Conservation (phyloP, 2,329 filamentous ascomycete species). For the Mollisia scopiformis region DNA sequence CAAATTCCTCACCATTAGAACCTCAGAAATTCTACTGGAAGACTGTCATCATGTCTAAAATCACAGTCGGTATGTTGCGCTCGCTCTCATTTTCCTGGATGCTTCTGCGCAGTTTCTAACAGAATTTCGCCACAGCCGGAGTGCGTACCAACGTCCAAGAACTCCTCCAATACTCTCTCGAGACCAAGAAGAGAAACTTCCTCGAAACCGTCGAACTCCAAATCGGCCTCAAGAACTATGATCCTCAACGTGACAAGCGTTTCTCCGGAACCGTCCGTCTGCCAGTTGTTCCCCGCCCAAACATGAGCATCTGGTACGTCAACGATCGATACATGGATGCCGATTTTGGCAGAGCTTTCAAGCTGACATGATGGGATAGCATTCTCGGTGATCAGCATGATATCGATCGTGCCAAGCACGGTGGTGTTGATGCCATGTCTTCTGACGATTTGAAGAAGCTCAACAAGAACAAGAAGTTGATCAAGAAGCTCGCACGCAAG, state of each 20-base stretch:
- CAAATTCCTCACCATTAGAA: conserved; percentile 76
- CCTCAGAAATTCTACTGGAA: conserved; percentile 72
- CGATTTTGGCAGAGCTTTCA: conserved; percentile 10
- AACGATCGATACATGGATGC: conserved; percentile 10
- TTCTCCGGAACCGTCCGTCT: conserved; percentile 99
- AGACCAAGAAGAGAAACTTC: conserved; percentile 99
- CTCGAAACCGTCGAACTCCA: conserved; percentile 90
- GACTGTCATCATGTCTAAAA: conserved; percentile 88
- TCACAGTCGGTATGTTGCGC: conserved; percentile 67
- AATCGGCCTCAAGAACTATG: conserved; percentile 98
- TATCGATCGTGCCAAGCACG: conserved; percentile 99
- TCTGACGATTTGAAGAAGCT: conserved; percentile 99
- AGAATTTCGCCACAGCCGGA: conserved; percentile 69
- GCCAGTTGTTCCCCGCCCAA: conserved; percentile 85
- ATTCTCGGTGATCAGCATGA: conserved; percentile 95
- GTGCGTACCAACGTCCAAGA: conserved; percentile 93
- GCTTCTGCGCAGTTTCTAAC: conserved; percentile 22
- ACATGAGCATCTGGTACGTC: conserved; percentile 80
- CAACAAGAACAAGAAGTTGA: conserved; percentile 99
- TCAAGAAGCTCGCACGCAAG: conserved; percentile 99
- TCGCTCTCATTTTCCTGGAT: neutral
- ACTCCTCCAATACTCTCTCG: conserved; percentile 91
- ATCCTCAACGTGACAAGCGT: conserved; percentile 99
- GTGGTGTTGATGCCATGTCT: conserved; percentile 97
- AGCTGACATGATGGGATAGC: conserved; percentile 48